Base-by-base conservation (phyloP, 1,139 yeast genomes). In the Debaryomyces subglobosus region DNA sequence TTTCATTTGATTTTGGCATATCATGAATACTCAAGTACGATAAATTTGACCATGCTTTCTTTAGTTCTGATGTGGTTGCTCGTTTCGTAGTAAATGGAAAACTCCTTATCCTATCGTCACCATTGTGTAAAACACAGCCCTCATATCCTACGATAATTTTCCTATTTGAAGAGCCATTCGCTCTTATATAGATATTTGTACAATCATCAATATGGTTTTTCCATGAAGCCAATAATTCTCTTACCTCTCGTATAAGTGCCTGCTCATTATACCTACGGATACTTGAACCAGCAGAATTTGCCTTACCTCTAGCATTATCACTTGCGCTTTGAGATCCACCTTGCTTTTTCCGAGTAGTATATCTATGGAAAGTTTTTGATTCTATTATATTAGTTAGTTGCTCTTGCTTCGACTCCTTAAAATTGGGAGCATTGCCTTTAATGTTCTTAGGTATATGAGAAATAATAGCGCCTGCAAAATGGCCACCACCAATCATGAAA, bases 401-500 rank as follows among this genome's bases (percentile, higher is more conserved):
- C 48, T 81, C 82, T 44, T 78, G 73, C 3, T 77, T 55, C 5
- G 71, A 59, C 39, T 69, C 77, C 44, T 73, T 73, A 6, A 72
- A 65, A 29, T 75, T 74, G 5, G 78, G 74, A 21, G 73, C 72
- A 54, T 80, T 67, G 50, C 91, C 88, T 56, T 80, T 79, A 2
- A 80, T 76, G 36, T 73, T 72, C 53, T 72, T 76, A 20, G 84
- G 84, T 39, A 73, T 73, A 61, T 92, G 98, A 1, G 91, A 84
- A 10, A 95, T 77, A 39, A 94, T 86, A 0, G 97, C 97, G 10
- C 96, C 99, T 0, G 98, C 96, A 72, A 94, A 95, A 69, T 95
- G 98, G 37, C 99, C 99, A 43, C 99, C 98, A 9, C 98, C 98
- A 49, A 94, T 81, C 97, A 95, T 90, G 55, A 94, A 80, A 12